Percentiles rank a stretch among this genome's conserved stretches.
Conservation (phyloP, 2,329 filamentous ascomycete genomes). For the Alternaria longipes region DNA sequence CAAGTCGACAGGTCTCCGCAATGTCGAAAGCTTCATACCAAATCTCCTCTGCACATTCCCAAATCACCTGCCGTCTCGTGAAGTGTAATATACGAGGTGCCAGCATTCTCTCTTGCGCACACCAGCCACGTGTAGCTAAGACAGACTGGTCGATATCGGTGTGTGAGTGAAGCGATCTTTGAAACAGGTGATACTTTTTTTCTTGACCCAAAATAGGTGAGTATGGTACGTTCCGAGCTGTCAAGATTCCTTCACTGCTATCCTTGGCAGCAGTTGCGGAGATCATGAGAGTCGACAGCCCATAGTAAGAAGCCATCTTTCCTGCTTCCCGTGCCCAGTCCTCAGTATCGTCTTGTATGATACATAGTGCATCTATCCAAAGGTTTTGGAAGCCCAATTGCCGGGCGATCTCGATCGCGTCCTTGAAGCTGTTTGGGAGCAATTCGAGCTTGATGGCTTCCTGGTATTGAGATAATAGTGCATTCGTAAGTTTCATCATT, state of each 20-base stretch:
- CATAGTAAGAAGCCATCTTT: background rate
- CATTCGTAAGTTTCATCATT: no score
- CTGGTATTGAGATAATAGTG: background rate
- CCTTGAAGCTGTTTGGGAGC: background rate
- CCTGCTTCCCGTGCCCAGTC: background rate
- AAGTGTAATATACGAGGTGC: no score
- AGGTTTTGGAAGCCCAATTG: background rate
- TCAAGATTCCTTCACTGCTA: background rate
- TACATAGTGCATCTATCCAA: conserved; percentile 2
- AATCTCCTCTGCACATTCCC: no score
- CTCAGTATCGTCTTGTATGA: background rate
- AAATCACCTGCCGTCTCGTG: no score
- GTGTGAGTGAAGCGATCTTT: background rate
- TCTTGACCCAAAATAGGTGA: background rate
- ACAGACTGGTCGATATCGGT: background rate
- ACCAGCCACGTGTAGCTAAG: background rate
- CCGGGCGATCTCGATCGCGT: background rate
- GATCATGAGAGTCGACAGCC: background rate
- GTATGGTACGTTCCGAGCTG: accelerated
- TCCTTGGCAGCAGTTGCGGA: background rate
- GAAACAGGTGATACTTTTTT: background rate
- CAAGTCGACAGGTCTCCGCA: no score
- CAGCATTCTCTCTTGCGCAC: no score
- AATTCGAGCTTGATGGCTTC: background rate
- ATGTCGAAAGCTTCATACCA: no score